These are phyloP conservation scores for Kuraishia ogatae DNA, from an alignment of 805 yeast genomes.

Conservation along the genomic window DNA sequence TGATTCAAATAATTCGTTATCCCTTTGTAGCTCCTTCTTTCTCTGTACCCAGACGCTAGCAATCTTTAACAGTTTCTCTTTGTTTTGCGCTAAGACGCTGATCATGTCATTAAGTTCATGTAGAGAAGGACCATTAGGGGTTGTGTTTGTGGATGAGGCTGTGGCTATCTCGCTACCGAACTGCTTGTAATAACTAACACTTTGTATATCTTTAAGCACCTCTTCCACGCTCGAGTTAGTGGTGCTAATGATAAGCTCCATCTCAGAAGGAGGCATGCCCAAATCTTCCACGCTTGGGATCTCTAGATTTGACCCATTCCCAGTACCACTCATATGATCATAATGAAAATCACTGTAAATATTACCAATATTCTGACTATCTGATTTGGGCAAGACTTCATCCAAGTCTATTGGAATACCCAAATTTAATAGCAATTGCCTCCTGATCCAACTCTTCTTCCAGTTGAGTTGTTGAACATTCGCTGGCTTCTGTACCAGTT, in stretches of 20 bases:
- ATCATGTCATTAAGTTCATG: not conserved
- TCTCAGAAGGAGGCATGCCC: slow-evolving; percentile 12
- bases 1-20: slow-evolving; percentile 70
- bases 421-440: slow-evolving; percentile 51
- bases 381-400: slow-evolving; percentile 30
- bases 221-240: slow-evolving; percentile 15
- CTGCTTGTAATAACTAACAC: slow-evolving; percentile 13
- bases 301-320: not conserved
- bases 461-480: slow-evolving; percentile 55
- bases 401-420: slow-evolving; percentile 72
- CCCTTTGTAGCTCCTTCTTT: slow-evolving; percentile 41
- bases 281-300: not conserved
- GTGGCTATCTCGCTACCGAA: not conserved
- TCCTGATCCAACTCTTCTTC: slow-evolving; percentile 57
- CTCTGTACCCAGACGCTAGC: slow-evolving; percentile 41
- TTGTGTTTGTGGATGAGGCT: slow-evolving; percentile 8
- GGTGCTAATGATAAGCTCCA: slow-evolving; percentile 13
- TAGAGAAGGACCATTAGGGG: slow-evolving; percentile 15
- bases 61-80: slow-evolving; percentile 23
- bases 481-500: slow-evolving; percentile 25
- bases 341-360: slow-evolving; percentile 7
- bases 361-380: slow-evolving; percentile 3
- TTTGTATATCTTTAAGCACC: slow-evolving; percentile 15
- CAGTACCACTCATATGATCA: too few relatives aligned
- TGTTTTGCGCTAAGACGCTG: slow-evolving; percentile 4